Conservation (phyloP, 2,329 filamentous ascomycete genomes). For the Blastomyces parvus region DNA sequence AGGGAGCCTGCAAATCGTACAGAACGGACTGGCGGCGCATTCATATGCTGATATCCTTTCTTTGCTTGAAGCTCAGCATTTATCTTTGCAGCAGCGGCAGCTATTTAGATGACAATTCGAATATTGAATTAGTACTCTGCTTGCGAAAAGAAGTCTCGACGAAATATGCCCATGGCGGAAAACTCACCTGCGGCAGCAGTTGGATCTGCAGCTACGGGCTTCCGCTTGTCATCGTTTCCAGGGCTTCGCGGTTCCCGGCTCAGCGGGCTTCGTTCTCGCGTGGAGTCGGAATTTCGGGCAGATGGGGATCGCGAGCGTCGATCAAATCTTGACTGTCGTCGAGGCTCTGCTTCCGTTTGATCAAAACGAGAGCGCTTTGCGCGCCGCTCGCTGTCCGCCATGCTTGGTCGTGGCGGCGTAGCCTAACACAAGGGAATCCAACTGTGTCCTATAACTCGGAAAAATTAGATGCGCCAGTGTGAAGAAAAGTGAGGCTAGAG, state of each 20-base stretch:
- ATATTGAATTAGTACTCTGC: conserved; percentile 11
- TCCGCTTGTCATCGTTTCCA: conserved; percentile 30
- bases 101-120: conserved; percentile 37
- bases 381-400: conserved; percentile 62
- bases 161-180: conserved; percentile 13
- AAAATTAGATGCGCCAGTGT: background rate
- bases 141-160: conserved; percentile 3
- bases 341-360: conserved; percentile 74
- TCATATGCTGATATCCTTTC: conserved; percentile 82
- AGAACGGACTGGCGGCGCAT: conserved; percentile 69
- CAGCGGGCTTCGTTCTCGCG: conserved; percentile 73
- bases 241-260: conserved; percentile 45
- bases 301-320: conserved; percentile 80
- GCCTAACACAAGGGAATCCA: background rate
- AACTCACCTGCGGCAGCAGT: conserved; percentile 59
- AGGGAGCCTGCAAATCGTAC: conserved; percentile 32
- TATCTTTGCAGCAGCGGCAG: conserved; percentile 80
- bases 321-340: conserved; percentile 73
- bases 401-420: background rate
- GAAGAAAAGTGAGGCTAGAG: background rate
- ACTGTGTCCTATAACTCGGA: background rate
- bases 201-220: conserved; percentile 54
- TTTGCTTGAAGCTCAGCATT: conserved; percentile 75
- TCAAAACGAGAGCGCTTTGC: conserved; percentile 89
- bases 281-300: conserved; percentile 54